A percentile compares a stretch with the other conserved stretches of the same genome.
phyloP scores from a whole-genome alignment of 2,329 filamentous ascomycete species.

The Trichophyton equinum region DNA sequence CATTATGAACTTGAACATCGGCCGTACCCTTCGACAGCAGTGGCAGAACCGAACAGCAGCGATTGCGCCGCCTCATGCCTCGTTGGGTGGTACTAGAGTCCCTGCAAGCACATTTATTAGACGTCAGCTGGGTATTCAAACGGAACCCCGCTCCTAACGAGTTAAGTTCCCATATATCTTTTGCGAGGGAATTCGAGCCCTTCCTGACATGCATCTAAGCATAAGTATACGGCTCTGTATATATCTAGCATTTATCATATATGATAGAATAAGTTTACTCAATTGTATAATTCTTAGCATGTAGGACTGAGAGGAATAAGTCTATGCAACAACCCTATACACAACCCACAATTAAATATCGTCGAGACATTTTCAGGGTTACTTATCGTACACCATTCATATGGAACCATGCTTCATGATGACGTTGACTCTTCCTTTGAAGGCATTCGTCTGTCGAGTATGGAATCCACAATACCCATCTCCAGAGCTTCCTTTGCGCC shows the following conservation, averaged over 20 bases:
- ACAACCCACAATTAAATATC: neutral
- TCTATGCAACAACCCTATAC: neutral
- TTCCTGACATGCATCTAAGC: neutral
- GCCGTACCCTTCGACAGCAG: constrained; percentile 27
- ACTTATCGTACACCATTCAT: neutral
- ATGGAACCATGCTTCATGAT: neutral
- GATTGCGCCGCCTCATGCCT: constrained; percentile 14
- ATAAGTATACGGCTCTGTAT: neutral
- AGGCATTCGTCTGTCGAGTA: constrained; percentile 44
- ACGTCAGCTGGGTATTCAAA: neutral
- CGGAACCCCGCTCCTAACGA: neutral
- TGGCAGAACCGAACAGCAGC: constrained; percentile 23
- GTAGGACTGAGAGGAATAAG: neutral
- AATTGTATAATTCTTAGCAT: neutral
- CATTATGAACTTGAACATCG: constrained; percentile 27
- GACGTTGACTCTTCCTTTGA: constrained; percentile 14
- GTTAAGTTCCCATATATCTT: neutral
- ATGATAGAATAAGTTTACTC: neutral
- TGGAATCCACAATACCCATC: constrained; percentile 83
- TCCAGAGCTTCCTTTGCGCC: constrained; percentile 77
- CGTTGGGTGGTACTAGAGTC: constrained; percentile 21
- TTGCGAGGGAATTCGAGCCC: too few relatives aligned
- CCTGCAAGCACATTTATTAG: constrained; percentile 17
- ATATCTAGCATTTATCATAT: neutral
- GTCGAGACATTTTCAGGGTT: neutral